Evolutionary conservation across 805 yeast species (phyloP).

Genomic region (Maudiozyma serrabonitensis): DNA sequence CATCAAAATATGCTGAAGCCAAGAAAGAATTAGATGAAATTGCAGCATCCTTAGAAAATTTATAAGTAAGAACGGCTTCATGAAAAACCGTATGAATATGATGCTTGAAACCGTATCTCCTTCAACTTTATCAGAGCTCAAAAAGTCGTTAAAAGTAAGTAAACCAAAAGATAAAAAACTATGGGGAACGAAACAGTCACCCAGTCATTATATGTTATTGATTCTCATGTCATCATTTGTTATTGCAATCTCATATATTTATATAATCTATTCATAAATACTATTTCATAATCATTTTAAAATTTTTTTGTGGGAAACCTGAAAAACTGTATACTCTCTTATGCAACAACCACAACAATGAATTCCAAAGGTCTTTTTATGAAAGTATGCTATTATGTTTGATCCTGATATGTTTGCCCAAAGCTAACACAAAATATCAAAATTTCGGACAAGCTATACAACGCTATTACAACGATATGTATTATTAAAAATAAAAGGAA

Average conservation of each 20-base stretch:
- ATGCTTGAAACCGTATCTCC: neutral
- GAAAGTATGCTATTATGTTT: too few relatives aligned
- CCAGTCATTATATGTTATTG: neutral
- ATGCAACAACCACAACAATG: too few relatives aligned
- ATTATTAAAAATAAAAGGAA: too few relatives aligned
- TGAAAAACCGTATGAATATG: neutral
- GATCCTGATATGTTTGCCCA: too few relatives aligned
- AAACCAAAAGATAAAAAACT: too few relatives aligned
- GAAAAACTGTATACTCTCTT: neutral
- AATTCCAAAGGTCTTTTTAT: too few relatives aligned
- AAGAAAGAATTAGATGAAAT: conserved; percentile 94
- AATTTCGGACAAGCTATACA: too few relatives aligned
- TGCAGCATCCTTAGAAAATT: conserved; percentile 81
- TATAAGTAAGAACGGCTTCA: conserved; percentile 11
- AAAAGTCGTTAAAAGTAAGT: neutral
- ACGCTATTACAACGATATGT: too few relatives aligned
- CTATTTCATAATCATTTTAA: neutral
- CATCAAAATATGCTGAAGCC: conserved; percentile 71
- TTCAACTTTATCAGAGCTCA: neutral
- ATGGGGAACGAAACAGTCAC: too few relatives aligned
- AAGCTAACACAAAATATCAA: too few relatives aligned
- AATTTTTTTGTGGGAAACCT: neutral
- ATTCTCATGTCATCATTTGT: neutral
- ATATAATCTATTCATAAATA: neutral
- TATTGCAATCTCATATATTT: neutral